Evolutionary conservation across 371 early-diverging fungal species (phyloP).

Genomic region (Blakeslea trispora): DNA sequence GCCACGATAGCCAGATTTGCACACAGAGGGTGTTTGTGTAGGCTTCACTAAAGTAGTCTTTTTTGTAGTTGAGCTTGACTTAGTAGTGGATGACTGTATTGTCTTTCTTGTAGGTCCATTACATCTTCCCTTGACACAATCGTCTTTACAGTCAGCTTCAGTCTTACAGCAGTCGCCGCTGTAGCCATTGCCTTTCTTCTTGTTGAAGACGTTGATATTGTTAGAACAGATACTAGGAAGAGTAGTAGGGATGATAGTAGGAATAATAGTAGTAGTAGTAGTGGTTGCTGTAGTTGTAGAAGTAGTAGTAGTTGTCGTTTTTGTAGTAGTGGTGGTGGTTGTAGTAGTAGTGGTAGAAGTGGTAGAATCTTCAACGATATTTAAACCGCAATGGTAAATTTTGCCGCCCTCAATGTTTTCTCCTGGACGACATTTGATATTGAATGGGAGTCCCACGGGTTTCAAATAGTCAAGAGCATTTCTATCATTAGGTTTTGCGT

Average conservation of each 20-base stretch:
- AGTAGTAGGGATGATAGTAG: not conserved
- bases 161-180: slow-evolving; percentile 6
- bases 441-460: too few species aligned
- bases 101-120: not conserved
- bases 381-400: too few species aligned
- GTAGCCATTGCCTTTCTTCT: slow-evolving; percentile 5
- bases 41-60: not conserved
- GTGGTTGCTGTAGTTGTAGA: not conserved
- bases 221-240: not conserved
- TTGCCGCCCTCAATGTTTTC: too few species aligned
- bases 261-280: not conserved
- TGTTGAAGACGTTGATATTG: not conserved
- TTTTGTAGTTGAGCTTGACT: not conserved
- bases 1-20: not conserved
- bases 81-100: not conserved
- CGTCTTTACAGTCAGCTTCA: slow-evolving; percentile 6
- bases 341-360: too few species aligned
- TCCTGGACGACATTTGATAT: too few species aligned
- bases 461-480: too few species aligned
- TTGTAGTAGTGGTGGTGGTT: not conserved
- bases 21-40: not conserved
- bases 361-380: too few species aligned
- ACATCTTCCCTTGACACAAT: slow-evolving; percentile 7
- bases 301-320: not conserved
- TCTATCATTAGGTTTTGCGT: too few species aligned